These are phyloP conservation scores for Buddleja alternifolia DNA, from an alignment of 257 asterid species.

Conservation along the genomic window DNA sequence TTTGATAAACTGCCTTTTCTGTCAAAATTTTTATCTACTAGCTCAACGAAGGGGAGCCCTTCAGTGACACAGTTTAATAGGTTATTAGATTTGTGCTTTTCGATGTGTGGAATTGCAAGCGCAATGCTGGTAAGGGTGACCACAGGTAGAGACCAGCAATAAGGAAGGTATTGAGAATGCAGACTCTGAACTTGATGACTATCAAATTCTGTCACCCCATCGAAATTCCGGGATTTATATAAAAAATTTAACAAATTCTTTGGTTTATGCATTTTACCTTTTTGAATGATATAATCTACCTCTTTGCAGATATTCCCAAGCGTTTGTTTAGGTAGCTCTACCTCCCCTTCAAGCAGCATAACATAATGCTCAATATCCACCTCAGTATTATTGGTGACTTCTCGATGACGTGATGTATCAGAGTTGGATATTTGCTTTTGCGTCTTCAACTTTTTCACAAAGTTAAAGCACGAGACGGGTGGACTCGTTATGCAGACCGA, in stretches of 20 bases:
- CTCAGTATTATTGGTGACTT: too few relatives aligned
- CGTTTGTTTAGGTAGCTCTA: conserved; percentile 33
- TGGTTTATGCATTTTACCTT: conserved; percentile 37
- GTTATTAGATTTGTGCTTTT: not conserved
- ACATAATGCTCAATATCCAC: conserved; percentile 34
- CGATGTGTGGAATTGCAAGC: conserved; percentile 44
- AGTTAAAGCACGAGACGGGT: conserved; percentile 2
- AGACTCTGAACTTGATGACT: too few relatives aligned
- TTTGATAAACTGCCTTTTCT: conserved; percentile 24
- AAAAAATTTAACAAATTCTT: too few relatives aligned
- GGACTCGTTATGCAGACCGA: conserved; percentile 32
- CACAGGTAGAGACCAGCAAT: conserved; percentile 47
- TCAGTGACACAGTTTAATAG: conserved; percentile 38
- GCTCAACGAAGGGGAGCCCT: conserved; percentile 35
- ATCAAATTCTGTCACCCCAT: too few relatives aligned
- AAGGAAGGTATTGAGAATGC: too few relatives aligned
- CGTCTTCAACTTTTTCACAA: conserved; percentile 5
- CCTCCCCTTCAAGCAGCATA: conserved; percentile 54
- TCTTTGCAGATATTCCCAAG: too few relatives aligned
- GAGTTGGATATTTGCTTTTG: conserved; percentile 25
- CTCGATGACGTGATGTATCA: conserved; percentile 14
- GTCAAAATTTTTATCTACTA: conserved; percentile 32
- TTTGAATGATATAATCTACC: too few relatives aligned
- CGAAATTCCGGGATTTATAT: conserved; percentile 31
- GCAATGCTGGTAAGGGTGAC: conserved; percentile 52